phyloP scores from a whole-genome alignment of 2,329 filamentous ascomycete species.

The Nemania bipapillata region DNA sequence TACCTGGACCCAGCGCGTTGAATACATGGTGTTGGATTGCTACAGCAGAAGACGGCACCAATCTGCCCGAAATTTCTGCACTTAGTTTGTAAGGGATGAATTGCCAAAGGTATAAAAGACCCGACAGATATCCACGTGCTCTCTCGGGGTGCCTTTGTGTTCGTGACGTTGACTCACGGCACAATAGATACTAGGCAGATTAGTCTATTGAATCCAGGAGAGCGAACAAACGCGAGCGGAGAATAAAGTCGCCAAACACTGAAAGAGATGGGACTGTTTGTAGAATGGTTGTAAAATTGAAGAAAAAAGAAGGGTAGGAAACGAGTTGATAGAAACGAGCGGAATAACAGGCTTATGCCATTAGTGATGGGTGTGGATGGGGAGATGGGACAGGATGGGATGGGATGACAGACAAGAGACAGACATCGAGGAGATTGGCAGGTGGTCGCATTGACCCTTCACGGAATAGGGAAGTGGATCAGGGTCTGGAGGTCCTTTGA shows the following conservation, averaged over 20 bases:
- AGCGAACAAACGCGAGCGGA: constrained; percentile 6
- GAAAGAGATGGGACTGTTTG: not conserved
- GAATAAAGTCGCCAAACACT: not conserved
- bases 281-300: constrained; percentile 5
- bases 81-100: not conserved
- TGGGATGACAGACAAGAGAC: constrained; percentile 34
- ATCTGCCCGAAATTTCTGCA: not conserved
- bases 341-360: constrained; percentile 38
- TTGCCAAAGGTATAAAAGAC: constrained; percentile 1
- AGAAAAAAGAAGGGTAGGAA: constrained; percentile 28
- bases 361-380: constrained; percentile 21
- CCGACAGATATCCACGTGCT: constrained; percentile 14
- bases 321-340: constrained; percentile 36
- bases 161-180: constrained; percentile 1
- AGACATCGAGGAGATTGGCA: constrained; percentile 21
- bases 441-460: constrained; percentile 33
- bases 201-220: constrained; percentile 4
- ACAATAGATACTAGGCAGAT: not conserved
- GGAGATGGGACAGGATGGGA: constrained; percentile 20
- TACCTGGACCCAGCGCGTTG: constrained; percentile 58
- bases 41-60: not conserved
- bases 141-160: constrained; percentile 8
- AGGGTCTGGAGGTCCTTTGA: constrained; percentile 30
- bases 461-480: constrained; percentile 37
- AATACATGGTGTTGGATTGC: constrained; percentile 57